These are phyloP conservation scores for Tricholoma matsutake DNA, from an alignment of 768 basidiomycete genomes.

Conservation along the genomic window DNA sequence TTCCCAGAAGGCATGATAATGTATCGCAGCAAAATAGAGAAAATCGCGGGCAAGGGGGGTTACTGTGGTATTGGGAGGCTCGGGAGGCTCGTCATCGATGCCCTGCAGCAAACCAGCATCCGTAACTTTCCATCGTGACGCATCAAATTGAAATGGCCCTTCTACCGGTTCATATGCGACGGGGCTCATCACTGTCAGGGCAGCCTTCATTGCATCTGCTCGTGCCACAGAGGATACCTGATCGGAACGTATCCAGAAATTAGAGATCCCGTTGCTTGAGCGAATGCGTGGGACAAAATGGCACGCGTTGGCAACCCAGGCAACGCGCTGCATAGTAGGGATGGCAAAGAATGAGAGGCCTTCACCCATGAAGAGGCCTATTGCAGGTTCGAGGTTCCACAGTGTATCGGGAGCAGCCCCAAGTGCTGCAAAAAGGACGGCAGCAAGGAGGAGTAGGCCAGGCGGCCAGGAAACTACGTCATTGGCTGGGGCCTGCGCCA, in stretches of 20 bases:
- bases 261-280: slow-evolving; percentile 15
- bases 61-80: not conserved
- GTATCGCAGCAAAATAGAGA: slow-evolving; percentile 20
- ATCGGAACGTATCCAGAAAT: slow-evolving; percentile 26
- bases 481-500: slow-evolving; percentile 27
- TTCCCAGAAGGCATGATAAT: slow-evolving; percentile 21
- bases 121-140: not conserved
- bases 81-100: not conserved
- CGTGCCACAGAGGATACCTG: slow-evolving; percentile 15
- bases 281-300: slow-evolving; percentile 26
- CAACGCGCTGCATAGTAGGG: slow-evolving; percentile 20
- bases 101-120: slow-evolving; percentile 1
- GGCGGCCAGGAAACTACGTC: slow-evolving; percentile 28
- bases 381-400: slow-evolving; percentile 26
- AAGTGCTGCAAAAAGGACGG: slow-evolving; percentile 25
- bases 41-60: slow-evolving; percentile 20
- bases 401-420: slow-evolving; percentile 20
- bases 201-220: slow-evolving; percentile 16
- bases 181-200: slow-evolving; percentile 3
- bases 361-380: slow-evolving; percentile 19
- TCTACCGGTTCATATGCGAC: slow-evolving; percentile 2
- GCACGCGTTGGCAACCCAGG: slow-evolving; percentile 20
- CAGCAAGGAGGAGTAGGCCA: slow-evolving; percentile 27
- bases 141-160: not conserved
- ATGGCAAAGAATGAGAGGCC: slow-evolving; percentile 24